These are phyloP conservation scores for Phytophthora citricola DNA, from an alignment of 352 stramenopile species.

Conservation along the genomic window DNA sequence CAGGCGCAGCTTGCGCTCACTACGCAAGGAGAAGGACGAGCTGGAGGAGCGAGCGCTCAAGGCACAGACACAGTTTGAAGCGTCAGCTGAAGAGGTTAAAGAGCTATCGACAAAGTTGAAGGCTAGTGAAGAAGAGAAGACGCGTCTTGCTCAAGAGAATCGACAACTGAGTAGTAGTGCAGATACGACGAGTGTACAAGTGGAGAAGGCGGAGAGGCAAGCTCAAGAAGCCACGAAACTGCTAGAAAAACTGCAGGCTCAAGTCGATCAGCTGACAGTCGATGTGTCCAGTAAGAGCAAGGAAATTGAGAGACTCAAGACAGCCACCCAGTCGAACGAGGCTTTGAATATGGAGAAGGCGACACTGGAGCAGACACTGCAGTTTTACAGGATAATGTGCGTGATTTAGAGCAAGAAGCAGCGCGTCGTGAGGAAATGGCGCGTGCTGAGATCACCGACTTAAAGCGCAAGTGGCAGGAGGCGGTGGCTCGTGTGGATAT, in stretches of 20 bases:
- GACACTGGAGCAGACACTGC: slow-evolving; percentile 68
- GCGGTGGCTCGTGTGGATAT: slow-evolving; percentile 70
- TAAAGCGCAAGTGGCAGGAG: slow-evolving; percentile 87
- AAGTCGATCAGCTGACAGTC: slow-evolving; percentile 38
- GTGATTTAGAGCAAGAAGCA: slow-evolving; percentile 61
- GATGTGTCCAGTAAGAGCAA: slow-evolving; percentile 45
- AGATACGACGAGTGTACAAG: slow-evolving; percentile 34
- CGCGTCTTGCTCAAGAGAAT: slow-evolving; percentile 48
- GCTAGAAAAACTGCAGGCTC: slow-evolving; percentile 29
- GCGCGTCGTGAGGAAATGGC: slow-evolving; percentile 67
- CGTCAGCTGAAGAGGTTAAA: slow-evolving; percentile 52
- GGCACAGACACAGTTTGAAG: slow-evolving; percentile 61
- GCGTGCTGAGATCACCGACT: slow-evolving; percentile 54
- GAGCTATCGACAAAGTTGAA: slow-evolving; percentile 57
- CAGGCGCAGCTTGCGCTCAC: slow-evolving; percentile 71
- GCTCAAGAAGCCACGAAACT: slow-evolving; percentile 22
- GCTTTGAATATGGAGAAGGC: slow-evolving; percentile 56
- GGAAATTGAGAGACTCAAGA: slow-evolving; percentile 50
- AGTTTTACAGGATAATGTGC: slow-evolving; percentile 67
- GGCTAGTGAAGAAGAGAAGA: slow-evolving; percentile 57
- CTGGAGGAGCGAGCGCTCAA: slow-evolving; percentile 66
- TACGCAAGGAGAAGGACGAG: slow-evolving; percentile 86
- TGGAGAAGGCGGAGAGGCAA: slow-evolving; percentile 42
- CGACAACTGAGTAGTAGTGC: slow-evolving; percentile 31
- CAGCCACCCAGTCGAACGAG: slow-evolving; percentile 55